Percentiles rank a stretch among this genome's conserved stretches.
Conservation (phyloP, 1,284 basidiomycete genomes). For the Sanghuangporus baumii region DNA sequence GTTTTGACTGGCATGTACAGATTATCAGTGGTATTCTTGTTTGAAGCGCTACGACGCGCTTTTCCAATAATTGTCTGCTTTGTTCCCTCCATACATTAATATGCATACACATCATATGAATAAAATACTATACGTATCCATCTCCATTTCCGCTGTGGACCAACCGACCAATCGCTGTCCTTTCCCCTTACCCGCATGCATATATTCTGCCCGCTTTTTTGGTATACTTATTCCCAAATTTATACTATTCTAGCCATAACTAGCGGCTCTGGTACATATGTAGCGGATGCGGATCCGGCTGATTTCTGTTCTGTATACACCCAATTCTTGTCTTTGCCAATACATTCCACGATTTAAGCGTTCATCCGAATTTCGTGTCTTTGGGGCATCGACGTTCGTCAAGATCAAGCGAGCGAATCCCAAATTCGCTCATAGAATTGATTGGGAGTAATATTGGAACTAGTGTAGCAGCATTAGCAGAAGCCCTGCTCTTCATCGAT, state of each 20-base stretch:
- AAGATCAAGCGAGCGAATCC: background rate
- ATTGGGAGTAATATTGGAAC: slow-evolving; percentile 59
- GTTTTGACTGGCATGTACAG: slow-evolving; percentile 29
- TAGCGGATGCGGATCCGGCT: background rate
- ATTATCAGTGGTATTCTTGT: slow-evolving; percentile 79
- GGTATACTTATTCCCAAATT: slow-evolving; percentile 3
- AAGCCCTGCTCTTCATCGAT: background rate
- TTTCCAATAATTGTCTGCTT: slow-evolving; percentile 31
- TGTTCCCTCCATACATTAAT: background rate
- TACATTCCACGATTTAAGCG: background rate
- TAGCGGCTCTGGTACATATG: background rate
- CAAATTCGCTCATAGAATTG: slow-evolving; percentile 16
- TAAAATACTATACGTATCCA: background rate
- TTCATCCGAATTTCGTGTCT: too few relatives aligned
- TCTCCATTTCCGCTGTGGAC: background rate
- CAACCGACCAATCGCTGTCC: background rate
- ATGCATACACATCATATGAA: background rate
- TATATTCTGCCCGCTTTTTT: background rate
- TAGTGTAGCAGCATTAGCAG: slow-evolving; percentile 42
- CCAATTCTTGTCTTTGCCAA: background rate
- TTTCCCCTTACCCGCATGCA: background rate
- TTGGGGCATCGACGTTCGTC: background rate
- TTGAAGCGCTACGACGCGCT: slow-evolving; percentile 62
- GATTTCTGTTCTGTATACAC: background rate
- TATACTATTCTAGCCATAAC: background rate